Evolutionary conservation across 495 filamentous ascomycete species (phyloP).

Genomic region (Aspergillus nidulans): DNA sequence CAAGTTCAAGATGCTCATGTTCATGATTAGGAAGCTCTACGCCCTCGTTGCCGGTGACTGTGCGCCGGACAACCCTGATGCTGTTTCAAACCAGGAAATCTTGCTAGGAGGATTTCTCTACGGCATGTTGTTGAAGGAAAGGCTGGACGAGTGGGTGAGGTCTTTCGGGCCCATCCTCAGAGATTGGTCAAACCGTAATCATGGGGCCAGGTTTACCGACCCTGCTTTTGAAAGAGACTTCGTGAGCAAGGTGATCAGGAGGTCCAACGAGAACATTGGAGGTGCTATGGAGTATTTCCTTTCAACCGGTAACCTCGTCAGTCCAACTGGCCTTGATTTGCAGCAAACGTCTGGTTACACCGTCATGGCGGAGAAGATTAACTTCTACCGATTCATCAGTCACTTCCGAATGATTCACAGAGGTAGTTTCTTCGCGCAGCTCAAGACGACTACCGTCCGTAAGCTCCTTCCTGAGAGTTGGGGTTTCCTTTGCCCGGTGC

Average conservation of each 20-base stretch:
- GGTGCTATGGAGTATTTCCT: conserved; percentile 87
- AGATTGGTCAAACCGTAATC: conserved; percentile 67
- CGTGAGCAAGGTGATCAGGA: conserved; percentile 65
- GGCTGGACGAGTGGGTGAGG: conserved; percentile 79
- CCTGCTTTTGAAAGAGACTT: conserved; percentile 74
- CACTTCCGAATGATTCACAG: conserved; percentile 99
- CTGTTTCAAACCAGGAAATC: conserved; percentile 90
- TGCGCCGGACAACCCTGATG: conserved; percentile 89
- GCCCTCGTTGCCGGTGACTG: conserved; percentile 89
- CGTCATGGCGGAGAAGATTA: conserved; percentile 97
- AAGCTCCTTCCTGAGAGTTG: conserved; percentile 95
- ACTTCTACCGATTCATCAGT: conserved; percentile 97
- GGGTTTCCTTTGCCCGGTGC: conserved; percentile 96
- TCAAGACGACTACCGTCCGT: conserved; percentile 95
- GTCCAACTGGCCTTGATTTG: conserved; percentile 85
- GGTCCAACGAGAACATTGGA: conserved; percentile 84
- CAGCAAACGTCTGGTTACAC: conserved; percentile 94
- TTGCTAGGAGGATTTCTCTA: conserved; percentile 90
- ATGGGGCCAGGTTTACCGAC: conserved; percentile 61
- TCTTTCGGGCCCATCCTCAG: conserved; percentile 54
- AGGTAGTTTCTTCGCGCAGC: conserved; percentile 95
- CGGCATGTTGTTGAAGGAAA: conserved; percentile 92
- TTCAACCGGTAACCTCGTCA: conserved; percentile 89
- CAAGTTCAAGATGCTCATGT: conserved; percentile 91
- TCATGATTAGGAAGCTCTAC: conserved; percentile 96